These are phyloP conservation scores for Neofusicoccum umdonicola DNA, from an alignment of 2,329 filamentous ascomycete species.

Conservation along the genomic window DNA sequence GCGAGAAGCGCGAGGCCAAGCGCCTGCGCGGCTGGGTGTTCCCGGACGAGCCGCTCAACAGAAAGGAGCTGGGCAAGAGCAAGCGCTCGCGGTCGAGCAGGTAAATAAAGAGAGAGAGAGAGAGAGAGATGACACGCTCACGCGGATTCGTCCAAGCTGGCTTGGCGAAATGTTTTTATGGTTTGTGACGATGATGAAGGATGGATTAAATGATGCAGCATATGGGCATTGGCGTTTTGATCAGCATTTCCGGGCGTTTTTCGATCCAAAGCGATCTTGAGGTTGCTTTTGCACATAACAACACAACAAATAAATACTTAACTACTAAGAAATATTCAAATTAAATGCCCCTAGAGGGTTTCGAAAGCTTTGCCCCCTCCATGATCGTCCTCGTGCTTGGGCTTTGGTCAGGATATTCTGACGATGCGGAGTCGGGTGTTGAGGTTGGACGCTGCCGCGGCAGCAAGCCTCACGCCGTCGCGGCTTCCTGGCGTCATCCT, in stretches of 20 bases:
- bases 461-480: background rate
- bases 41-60: slow-evolving; percentile 69
- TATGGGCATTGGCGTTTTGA: slow-evolving; percentile 1
- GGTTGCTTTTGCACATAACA: background rate
- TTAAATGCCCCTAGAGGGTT: background rate
- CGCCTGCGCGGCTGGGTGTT: slow-evolving; percentile 70
- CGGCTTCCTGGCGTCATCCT: background rate
- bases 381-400: background rate
- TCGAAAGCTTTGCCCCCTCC: background rate
- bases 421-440: background rate
- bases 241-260: slow-evolving; percentile 13
- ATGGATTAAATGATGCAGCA: slow-evolving; percentile 1
- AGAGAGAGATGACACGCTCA: slow-evolving; percentile 1
- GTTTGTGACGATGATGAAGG: slow-evolving; percentile 10
- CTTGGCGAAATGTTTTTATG: background rate
- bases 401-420: background rate
- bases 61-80: slow-evolving; percentile 68
- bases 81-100: slow-evolving; percentile 16
- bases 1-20: slow-evolving; percentile 76
- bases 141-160: background rate
- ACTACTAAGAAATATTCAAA: slow-evolving; percentile 8
- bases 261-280: background rate
- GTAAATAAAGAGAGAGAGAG: background rate
- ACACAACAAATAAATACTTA: background rate
- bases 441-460: slow-evolving; percentile 2